A percentile compares a stretch with the other conserved stretches of the same genome.
Conservation (phyloP, 2,329 filamentous ascomycete genomes). For the Pseudocercospora macadamiae region DNA sequence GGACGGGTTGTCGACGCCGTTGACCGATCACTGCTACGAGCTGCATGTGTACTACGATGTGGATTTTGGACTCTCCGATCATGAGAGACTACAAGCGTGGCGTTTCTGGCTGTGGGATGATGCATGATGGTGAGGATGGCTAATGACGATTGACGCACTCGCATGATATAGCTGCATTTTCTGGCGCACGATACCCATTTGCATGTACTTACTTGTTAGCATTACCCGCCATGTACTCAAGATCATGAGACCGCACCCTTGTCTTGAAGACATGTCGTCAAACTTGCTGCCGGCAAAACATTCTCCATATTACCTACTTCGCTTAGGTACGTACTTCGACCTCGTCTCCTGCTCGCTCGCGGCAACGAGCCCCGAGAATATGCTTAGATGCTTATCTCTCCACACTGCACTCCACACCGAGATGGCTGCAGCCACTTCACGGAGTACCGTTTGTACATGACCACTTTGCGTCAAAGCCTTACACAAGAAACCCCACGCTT, state of each 20-base stretch:
- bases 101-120: constrained; percentile 6
- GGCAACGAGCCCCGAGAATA: constrained; percentile 7
- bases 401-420: constrained; percentile 13
- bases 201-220: constrained; percentile 8
- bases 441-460: constrained; percentile 1
- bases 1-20: constrained; percentile 5
- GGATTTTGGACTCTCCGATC: background rate
- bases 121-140: constrained; percentile 11
- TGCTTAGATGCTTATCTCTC: constrained; percentile 16
- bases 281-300: background rate
- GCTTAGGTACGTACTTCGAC: constrained; percentile 12
- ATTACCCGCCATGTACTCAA: background rate
- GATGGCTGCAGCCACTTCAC: background rate
- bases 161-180: constrained; percentile 24
- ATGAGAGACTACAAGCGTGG: background rate
- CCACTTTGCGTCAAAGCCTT: background rate
- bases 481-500: background rate
- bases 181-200: constrained; percentile 27
- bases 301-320: constrained; percentile 7
- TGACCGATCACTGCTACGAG: background rate
- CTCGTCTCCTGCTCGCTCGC: background rate
- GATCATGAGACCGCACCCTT: background rate
- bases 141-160: constrained; percentile 17
- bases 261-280: constrained; percentile 2
- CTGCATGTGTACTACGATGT: constrained; percentile 1